Base-by-base conservation (phyloP, 768 basidiomycete genomes). In the Epithele typhae region DNA sequence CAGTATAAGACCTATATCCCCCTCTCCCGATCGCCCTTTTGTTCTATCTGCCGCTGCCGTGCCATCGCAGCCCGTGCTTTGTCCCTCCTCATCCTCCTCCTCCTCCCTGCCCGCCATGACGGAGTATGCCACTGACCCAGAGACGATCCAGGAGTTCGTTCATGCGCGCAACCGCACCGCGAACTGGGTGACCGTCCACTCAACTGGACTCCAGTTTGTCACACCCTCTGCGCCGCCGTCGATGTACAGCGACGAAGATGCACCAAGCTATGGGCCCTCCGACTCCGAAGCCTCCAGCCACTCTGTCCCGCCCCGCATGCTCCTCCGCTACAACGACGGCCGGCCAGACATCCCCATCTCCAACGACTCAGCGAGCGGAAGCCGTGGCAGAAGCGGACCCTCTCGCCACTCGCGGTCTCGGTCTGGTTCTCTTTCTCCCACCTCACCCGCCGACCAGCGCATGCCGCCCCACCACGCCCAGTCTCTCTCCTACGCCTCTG, bases 271-370 rank as follows among this genome's bases (percentile, higher is more conserved):
- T 41, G 62, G 60, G 10, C 56, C 62, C n/a, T 56, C 46, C 45
- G 69, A 65, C 5, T 74, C 74, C 4, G 74, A 75, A 56, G 64
- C 62, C 0, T 68, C 63, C 47, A 75, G 71, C 52, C 68, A 67
- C 48, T 76, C 75, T 0, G 56, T 79, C 10, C 87, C 87, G 1
- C 86, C 87, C 3, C 79, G 76, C 56, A 86, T 89, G 82, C 65
- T 87, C 49, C 65, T 88, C 56, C 77, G 77, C 45, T 89, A 81
- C 61, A 71, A 68, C 18, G 79, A 84, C 58, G 84, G 87, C 3
- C 62, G 80, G 32, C 74, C 74, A 2, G 81, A 86, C 64, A 64
- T 82, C 7, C 80, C 82, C 27, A 82, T 87, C 57, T 74, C 78
- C n/a, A 64, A 72, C 41, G 49, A 55, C 17, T 36, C 38, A 25